These are phyloP conservation scores for Sugiyamaella pinicola DNA, from an alignment of 1,139 yeast species.

Conservation along the genomic window DNA sequence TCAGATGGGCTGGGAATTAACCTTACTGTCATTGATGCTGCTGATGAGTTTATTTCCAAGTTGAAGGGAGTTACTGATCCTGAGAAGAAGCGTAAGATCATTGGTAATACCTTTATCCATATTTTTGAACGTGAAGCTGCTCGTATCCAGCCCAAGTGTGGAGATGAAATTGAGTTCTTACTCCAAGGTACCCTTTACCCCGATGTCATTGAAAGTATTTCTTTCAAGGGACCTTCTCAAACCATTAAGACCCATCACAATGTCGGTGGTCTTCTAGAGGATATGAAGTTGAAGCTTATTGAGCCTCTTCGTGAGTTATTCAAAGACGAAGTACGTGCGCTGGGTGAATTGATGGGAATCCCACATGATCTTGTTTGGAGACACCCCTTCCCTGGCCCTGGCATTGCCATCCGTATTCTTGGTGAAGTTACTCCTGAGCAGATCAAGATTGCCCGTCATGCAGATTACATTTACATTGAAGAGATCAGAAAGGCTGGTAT, in stretches of 20 bases:
- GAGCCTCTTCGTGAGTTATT: slow-evolving; percentile 98
- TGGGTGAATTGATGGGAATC: slow-evolving; percentile 93
- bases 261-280: slow-evolving; percentile 95
- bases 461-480: slow-evolving; percentile 92
- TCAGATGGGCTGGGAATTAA: slow-evolving; percentile 93
- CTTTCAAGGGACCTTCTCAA: slow-evolving; percentile 99
- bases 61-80: slow-evolving; percentile 97
- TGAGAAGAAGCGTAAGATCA: slow-evolving; percentile 97
- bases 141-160: slow-evolving; percentile 84
- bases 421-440: slow-evolving; percentile 95
- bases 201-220: slow-evolving; percentile 96
- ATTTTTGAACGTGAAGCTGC: slow-evolving; percentile 97
- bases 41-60: slow-evolving; percentile 82
- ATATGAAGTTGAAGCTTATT: slow-evolving; percentile 96
- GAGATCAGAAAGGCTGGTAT: slow-evolving; percentile 93
- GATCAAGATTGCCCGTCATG: slow-evolving; percentile 95
- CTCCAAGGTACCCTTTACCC: slow-evolving; percentile 98
- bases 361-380: slow-evolving; percentile 99
- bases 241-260: slow-evolving; percentile 99
- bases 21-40: slow-evolving; percentile 91
- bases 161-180: slow-evolving; percentile 87
- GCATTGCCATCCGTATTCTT: slow-evolving; percentile 95
- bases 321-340: slow-evolving; percentile 96
- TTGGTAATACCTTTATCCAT: slow-evolving; percentile 96
- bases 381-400: slow-evolving; percentile 99